Evolutionary conservation across 768 basidiomycete species (phyloP), one percentile per base, ranked within the genome.

Genomic region (Ephemerocybe angulata): DNA sequence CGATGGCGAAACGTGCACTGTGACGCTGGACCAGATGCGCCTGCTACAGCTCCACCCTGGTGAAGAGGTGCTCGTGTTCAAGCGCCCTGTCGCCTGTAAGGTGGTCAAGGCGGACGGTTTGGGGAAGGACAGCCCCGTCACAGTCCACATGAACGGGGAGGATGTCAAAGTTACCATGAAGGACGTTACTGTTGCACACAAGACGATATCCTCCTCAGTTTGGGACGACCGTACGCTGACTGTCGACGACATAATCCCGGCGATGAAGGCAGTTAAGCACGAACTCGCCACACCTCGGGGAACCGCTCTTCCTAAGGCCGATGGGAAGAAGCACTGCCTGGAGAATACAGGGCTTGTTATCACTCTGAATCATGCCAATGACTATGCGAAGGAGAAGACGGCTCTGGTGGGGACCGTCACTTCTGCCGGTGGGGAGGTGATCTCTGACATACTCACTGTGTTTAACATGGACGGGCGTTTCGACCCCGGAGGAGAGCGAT

Each of bases 391-490:
- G 59, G 73, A 75, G 33, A 84, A 77, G 60, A 76, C 76, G 3
- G 63, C 60, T 3, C 63, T 82, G 21, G 67, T 76, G 59, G 62
- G 57, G 8, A 67, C 68, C 3, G 81, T 88, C 60, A 77, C 70
- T 59, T 65, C 64, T 6, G 67, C 73, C 6, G 87, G 85, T 1
- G 88, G 86, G 3, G 63, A 68, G 4, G 74, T 88, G 12, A 65
- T 88, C 27, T 84, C 86, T 31, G 86, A 90, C 58, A 82, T 87
- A 77, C 67, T 75, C 12, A 72, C 69, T 27, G 66, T 89, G 31
- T 72, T 89, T 55, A 61, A 64, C 28, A 76, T 88, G 77, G 76
- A 81, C 22, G 87, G 86, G 8, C 72, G 68, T 38, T 70, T 77
- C 54, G 68, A 65, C 15, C 54, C 71, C 3, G 60, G 66, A 41